Evolutionary conservation across 2,329 filamentous ascomycete genomes (phyloP).

Genomic region (Alternaria sp.): DNA sequence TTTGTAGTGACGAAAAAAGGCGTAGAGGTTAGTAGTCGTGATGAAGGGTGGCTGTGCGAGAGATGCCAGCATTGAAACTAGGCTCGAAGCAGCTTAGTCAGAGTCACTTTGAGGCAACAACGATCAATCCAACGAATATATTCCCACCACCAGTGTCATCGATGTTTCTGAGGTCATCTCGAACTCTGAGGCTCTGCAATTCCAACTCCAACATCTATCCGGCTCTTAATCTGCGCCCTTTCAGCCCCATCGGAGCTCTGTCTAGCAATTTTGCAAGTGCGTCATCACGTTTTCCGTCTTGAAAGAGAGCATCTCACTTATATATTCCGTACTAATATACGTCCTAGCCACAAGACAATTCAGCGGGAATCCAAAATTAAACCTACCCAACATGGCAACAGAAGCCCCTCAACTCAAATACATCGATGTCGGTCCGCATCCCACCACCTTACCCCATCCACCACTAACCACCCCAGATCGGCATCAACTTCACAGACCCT

Average conservation of each 20-base stretch:
- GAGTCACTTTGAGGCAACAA: slow-evolving; percentile 1
- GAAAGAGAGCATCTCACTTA: no score
- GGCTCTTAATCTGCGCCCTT: not conserved
- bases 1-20: not conserved
- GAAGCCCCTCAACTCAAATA: slow-evolving; percentile 38
- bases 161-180: slow-evolving; percentile 16
- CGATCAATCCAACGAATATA: slow-evolving; percentile 1
- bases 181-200: not conserved
- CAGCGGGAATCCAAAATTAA: not conserved
- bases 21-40: not conserved
- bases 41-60: slow-evolving; percentile 1
- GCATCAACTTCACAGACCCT: slow-evolving; percentile 94
- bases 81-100: slow-evolving; percentile 12
- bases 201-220: not conserved
- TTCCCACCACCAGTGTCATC: slow-evolving; percentile 5
- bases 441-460: slow-evolving; percentile 7
- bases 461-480: slow-evolving; percentile 63
- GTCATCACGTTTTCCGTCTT: slow-evolving; percentile 1
- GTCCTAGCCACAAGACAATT: no score
- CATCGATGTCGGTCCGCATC: slow-evolving; percentile 52
- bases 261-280: slow-evolving; percentile 18
- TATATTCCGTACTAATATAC: not conserved
- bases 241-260: not conserved
- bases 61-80: slow-evolving; percentile 10
- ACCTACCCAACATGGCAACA: slow-evolving; percentile 3